Percentiles rank a stretch among this genome's conserved stretches.
These are phyloP conservation scores for Dryadomyces quercus-mongolicae DNA, from an alignment of 2,329 filamentous ascomycete genomes.

Conservation along the genomic window DNA sequence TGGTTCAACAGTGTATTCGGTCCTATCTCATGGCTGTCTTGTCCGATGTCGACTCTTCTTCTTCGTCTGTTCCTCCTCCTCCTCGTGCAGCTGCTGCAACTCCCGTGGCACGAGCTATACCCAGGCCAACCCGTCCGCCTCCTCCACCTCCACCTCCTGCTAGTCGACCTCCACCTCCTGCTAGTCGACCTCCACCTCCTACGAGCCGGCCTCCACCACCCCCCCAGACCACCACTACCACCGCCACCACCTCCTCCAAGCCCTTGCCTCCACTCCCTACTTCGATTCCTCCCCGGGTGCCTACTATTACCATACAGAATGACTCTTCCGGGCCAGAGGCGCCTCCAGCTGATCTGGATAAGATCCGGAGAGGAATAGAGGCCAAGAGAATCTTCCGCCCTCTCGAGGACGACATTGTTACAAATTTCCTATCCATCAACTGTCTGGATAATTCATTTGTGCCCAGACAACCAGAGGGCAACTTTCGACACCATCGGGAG, in stretches of 20 bases:
- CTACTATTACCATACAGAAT: slow-evolving; percentile 2
- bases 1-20: slow-evolving; percentile 30
- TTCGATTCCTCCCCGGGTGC: not conserved
- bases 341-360: not conserved
- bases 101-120: not conserved
- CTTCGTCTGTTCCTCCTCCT: not conserved
- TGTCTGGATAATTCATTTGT: slow-evolving; percentile 67
- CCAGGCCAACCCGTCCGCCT: not conserved
- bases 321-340: slow-evolving; percentile 7
- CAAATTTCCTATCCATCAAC: slow-evolving; percentile 55
- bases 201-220: not conserved
- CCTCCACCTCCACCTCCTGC: not conserved
- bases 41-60: slow-evolving; percentile 1
- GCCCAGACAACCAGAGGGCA: not conserved
- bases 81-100: not conserved
- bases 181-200: not conserved
- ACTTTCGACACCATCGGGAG: not conserved
- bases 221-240: not conserved
- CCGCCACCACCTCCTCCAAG: not conserved
- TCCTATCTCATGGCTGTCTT: slow-evolving; percentile 19
- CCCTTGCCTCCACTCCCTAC: not conserved
- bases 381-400: slow-evolving; percentile 56
- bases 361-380: slow-evolving; percentile 15
- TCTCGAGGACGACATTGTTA: slow-evolving; percentile 65
- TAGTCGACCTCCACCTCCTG: not conserved